Conservation (phyloP, 2,329 filamentous ascomycete species). For the Penicillium digitatum region DNA sequence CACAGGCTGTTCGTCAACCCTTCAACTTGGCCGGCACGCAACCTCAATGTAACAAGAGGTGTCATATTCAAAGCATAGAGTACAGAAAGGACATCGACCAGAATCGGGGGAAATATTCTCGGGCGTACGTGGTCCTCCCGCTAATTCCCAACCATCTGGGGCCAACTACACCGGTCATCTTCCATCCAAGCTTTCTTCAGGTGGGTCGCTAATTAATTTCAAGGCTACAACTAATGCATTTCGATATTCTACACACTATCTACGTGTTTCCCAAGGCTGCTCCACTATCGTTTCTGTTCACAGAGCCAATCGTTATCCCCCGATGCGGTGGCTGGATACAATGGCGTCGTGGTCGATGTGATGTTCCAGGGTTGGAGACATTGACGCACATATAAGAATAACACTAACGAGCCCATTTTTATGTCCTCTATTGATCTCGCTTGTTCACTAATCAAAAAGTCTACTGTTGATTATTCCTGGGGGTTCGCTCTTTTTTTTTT, state of each 20-base stretch:
- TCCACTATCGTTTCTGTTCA: neutral
- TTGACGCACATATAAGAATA: constrained; percentile 1
- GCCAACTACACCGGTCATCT: constrained; percentile 3
- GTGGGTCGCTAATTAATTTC: neutral
- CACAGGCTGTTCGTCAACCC: neutral
- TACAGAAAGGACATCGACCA: neutral
- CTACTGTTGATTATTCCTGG: neutral
- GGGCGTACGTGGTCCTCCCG: constrained; percentile 6
- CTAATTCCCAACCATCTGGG: neutral
- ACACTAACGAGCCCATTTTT: neutral
- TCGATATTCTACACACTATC: neutral
- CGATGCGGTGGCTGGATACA: neutral
- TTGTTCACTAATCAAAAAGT: neutral
- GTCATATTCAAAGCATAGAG: neutral
- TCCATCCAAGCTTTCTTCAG: constrained; percentile 21
- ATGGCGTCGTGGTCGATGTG: neutral
- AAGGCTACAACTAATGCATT: neutral
- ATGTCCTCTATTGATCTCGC: neutral
- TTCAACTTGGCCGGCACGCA: no score
- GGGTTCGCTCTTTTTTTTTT: neutral
- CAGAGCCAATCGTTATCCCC: neutral
- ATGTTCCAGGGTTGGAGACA: neutral
- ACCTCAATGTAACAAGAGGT: neutral
- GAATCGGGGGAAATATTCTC: neutral
- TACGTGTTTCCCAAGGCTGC: neutral